Percentiles rank a stretch among this genome's conserved stretches.
phyloP scores from a whole-genome alignment of 2,329 filamentous ascomycete genomes.

The Fusarium continuum region DNA sequence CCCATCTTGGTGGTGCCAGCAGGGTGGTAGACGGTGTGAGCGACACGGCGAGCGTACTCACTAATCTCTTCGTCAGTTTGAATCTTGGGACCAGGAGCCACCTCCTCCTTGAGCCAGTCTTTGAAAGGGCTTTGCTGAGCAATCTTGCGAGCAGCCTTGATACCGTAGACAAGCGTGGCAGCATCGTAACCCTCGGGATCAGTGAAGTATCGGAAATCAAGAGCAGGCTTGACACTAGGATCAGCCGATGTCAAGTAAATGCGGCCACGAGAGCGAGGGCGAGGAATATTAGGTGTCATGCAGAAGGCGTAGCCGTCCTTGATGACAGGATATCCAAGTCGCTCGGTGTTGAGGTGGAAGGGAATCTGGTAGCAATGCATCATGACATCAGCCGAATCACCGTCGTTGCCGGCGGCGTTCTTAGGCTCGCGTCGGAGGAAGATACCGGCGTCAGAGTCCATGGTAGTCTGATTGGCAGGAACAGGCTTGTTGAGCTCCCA shows the following conservation, averaged over 20 bases:
- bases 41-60: constrained; percentile 81
- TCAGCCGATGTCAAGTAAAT: constrained; percentile 81
- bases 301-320: constrained; percentile 84
- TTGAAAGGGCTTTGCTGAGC: constrained; percentile 81
- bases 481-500: constrained; percentile 83
- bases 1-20: constrained; percentile 93
- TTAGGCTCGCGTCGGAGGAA: constrained; percentile 82
- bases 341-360: constrained; percentile 85
- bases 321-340: constrained; percentile 73
- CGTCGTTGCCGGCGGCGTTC: constrained; percentile 74
- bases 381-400: constrained; percentile 85
- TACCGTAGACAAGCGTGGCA: constrained; percentile 79
- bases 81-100: constrained; percentile 77
- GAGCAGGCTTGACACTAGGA: constrained; percentile 79
- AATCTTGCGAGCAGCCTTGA: constrained; percentile 80
- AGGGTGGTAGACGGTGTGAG: constrained; percentile 91
- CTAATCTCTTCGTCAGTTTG: constrained; percentile 82
- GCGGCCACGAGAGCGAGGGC: constrained; percentile 79
- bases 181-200: constrained; percentile 87
- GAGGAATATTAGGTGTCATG: constrained; percentile 92
- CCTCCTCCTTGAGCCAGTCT: constrained; percentile 83
- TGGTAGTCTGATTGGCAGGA: constrained; percentile 82
- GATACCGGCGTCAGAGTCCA: constrained; percentile 90
- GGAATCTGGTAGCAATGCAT: constrained; percentile 98
- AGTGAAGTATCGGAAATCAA: constrained; percentile 91